A percentile compares a stretch with the other conserved stretches of the same genome.
Evolutionary conservation across 2,329 filamentous ascomycete genomes (phyloP).

Genomic region (Nakataea oryzae): DNA sequence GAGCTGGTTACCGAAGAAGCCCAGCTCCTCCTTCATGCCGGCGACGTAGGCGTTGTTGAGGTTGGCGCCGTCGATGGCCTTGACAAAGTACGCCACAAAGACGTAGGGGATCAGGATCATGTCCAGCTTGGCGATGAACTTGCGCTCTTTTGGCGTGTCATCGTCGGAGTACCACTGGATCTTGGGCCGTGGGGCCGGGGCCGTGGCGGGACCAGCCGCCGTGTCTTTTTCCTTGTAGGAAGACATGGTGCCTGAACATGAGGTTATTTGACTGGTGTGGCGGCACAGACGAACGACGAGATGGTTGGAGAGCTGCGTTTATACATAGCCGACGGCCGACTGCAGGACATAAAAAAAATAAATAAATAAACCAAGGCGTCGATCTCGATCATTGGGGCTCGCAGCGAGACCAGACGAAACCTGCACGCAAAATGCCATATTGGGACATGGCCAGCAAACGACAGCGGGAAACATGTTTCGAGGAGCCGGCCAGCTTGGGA

Average conservation of each 20-base stretch:
- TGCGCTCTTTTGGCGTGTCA: constrained; percentile 13
- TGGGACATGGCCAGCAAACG: neutral
- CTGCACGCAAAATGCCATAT: neutral
- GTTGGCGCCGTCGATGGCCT: constrained; percentile 17
- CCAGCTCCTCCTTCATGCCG: constrained; percentile 16
- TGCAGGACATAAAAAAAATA: neutral
- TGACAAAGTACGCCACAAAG: constrained; percentile 14
- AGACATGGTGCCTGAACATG: neutral
- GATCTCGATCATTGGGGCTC: too few relatives aligned
- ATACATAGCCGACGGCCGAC: neutral
- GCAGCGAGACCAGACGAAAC: neutral
- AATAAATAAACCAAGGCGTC: neutral
- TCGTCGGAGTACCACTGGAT: neutral
- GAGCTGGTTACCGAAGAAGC: constrained; percentile 15
- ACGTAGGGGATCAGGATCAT: constrained; percentile 11
- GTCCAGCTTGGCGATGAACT: constrained; percentile 16
- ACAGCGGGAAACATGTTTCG: neutral
- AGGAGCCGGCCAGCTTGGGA: neutral
- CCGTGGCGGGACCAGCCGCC: neutral
- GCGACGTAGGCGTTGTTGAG: constrained; percentile 16
- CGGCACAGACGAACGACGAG: neutral
- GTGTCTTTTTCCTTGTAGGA: neutral
- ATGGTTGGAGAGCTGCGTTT: neutral
- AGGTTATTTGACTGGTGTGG: neutral
- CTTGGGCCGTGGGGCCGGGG: neutral